Base-by-base conservation (phyloP, 768 basidiomycete genomes). In the Suillus discolor region DNA sequence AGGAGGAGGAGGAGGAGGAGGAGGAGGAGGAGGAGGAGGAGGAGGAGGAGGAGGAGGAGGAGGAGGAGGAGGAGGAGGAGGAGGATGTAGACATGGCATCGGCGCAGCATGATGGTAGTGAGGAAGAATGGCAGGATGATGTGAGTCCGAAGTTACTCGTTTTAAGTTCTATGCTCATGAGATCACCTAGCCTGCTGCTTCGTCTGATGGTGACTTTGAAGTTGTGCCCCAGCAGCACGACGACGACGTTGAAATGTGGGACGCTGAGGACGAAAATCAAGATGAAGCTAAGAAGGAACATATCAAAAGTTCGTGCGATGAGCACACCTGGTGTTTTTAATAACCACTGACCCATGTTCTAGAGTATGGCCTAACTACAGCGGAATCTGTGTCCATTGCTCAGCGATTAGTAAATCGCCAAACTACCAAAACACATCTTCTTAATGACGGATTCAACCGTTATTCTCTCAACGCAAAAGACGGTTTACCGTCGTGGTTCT, bases 381-480 rank as follows among this genome's bases (percentile, higher is more conserved):
- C 90, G 28, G 96, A 97, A 78, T 94, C 97, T 5, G 87, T 98
- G 53, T 92, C 94, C 6, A 82, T 99, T 25, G 97, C 97, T 0
- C 93, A 96, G 66, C 87, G 89, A 71, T 83, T 99, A 38, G 92
- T 97, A 62, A 99, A 99, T 76, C 90, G 94, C 39, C 81, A 93
- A 79, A 95, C 83, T 69, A 98, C 95, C 0, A 90, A 89, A 72
- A 94, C 94, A 6, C 86, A 94, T 36, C 84, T 99, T 31, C 85
- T 99, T 73, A 94, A 99, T 71, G 91, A 97, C 55, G 97, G 97
- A 15, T 99, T 99, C 83, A 95, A 91, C 78, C 92, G 94, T 13
- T 92, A 96, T 77, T 93, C 96, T 2, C 84, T 96, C 62, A 92
- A 95, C 70, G 86, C 92, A 64, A 97, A 95, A 78, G 97, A 99